Evolutionary conservation across 371 early-diverging fungal species (phyloP).

Genomic region (Mucor saturninus): DNA sequence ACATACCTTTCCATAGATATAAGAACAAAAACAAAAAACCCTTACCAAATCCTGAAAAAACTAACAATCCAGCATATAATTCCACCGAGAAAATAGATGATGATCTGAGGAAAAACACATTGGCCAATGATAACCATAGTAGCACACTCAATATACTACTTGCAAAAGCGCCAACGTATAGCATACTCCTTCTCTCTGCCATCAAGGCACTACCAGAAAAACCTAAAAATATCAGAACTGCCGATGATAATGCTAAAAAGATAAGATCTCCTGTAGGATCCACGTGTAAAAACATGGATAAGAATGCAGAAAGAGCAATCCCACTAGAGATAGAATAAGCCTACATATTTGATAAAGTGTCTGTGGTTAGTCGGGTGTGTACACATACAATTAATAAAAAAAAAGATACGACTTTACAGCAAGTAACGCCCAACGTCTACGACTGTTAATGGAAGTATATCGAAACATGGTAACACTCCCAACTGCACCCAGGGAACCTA

Average conservation of each 20-base stretch:
- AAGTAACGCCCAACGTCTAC: conserved; percentile 38
- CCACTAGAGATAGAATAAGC: conserved; percentile 47
- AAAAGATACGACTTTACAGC: conserved; percentile 25
- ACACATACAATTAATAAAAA: too few relatives aligned
- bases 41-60: conserved; percentile 57
- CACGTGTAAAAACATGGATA: conserved; percentile 32
- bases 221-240: conserved; percentile 57
- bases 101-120: conserved; percentile 51
- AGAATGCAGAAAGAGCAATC: conserved; percentile 36
- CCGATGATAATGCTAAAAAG: conserved; percentile 39
- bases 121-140: conserved; percentile 49
- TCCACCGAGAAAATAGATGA: conserved; percentile 47
- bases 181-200: conserved; percentile 47
- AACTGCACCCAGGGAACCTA: conserved; percentile 29
- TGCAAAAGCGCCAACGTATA: conserved; percentile 55
- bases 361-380: neutral
- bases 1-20: neutral
- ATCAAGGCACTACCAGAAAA: conserved; percentile 55
- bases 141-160: conserved; percentile 46
- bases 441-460: conserved; percentile 23
- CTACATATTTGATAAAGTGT: conserved; percentile 16
- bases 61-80: conserved; percentile 58
- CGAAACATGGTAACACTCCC: conserved; percentile 38
- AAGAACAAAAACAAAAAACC: neutral
- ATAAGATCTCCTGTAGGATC: conserved; percentile 46